Percentiles rank a stretch among this genome's conserved stretches.
phyloP scores from a whole-genome alignment of 345 rosid species.

The Eutrema japonicum region DNA sequence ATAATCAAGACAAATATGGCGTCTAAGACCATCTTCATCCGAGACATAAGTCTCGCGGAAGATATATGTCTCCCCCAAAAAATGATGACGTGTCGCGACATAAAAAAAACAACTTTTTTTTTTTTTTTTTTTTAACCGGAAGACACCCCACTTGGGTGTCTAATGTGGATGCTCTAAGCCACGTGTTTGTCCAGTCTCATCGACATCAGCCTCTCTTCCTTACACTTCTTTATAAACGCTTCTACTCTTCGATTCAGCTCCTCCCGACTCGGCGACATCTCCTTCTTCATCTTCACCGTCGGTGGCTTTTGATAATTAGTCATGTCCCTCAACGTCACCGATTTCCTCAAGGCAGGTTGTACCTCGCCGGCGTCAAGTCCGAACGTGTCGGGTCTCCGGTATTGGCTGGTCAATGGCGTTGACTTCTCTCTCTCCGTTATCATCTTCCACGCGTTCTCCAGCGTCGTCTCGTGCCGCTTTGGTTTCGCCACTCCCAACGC shows the following conservation, averaged over 20 bases:
- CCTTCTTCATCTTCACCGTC: conserved; percentile 52
- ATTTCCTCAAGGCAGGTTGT: conserved; percentile 48
- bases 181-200: conserved; percentile 57
- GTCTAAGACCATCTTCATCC: no score
- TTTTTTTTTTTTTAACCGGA: no score
- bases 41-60: no score
- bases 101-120: no score
- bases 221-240: conserved; percentile 75
- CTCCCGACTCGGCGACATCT: conserved; percentile 64
- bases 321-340: conserved; percentile 70
- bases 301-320: conserved; percentile 52
- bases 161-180: no score
- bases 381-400: conserved; percentile 50
- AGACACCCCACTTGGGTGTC: no score
- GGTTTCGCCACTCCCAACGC: conserved; percentile 37
- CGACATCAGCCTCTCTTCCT: conserved; percentile 71
- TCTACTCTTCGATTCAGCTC: conserved; percentile 83
- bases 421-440: conserved; percentile 48
- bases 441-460: conserved; percentile 26
- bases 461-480: conserved; percentile 2
- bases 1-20: neutral
- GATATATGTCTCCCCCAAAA: no score
- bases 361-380: conserved; percentile 2
- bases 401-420: conserved; percentile 58
- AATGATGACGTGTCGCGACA: no score